Percentiles rank a stretch among this genome's conserved stretches.
Conservation (phyloP, 2,329 filamentous ascomycete genomes). For the Chaetomiaceae sp. region DNA sequence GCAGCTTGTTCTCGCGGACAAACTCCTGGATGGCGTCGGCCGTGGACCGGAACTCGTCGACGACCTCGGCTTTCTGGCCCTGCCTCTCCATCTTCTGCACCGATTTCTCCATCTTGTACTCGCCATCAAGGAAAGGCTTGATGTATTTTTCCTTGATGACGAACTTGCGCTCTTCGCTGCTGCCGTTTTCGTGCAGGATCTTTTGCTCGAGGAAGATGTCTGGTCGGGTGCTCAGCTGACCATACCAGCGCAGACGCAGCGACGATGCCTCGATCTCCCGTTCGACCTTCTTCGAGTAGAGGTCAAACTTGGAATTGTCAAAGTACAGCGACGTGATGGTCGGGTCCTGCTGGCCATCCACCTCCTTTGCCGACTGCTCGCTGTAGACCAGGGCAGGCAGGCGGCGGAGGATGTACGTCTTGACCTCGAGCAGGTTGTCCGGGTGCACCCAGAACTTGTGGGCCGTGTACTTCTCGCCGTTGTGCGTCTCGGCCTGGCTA, state of each 20-base stretch:
- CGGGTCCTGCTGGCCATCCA: conserved; percentile 77
- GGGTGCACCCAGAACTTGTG: conserved; percentile 97
- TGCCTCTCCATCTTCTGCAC: conserved; percentile 81
- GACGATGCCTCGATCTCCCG: conserved; percentile 72
- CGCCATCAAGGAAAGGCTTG: conserved; percentile 75
- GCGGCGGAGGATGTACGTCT: conserved; percentile 88
- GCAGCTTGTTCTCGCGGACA: conserved; percentile 69
- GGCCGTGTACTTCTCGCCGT: conserved; percentile 72
- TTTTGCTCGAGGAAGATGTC: conserved; percentile 89
- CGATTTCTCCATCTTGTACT: conserved; percentile 90
- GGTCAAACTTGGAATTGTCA: conserved; percentile 77
- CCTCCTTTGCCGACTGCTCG: conserved; percentile 75
- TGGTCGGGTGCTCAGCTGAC: conserved; percentile 71
- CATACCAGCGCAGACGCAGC: conserved; percentile 86
- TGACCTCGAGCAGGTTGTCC: conserved; percentile 94
- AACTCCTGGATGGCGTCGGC: conserved; percentile 76
- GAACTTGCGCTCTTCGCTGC: conserved; percentile 74
- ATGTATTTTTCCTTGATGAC: conserved; percentile 93
- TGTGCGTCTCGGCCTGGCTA: conserved; percentile 52
- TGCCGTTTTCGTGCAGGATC: conserved; percentile 69
- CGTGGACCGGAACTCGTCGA: conserved; percentile 65
- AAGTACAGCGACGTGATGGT: conserved; percentile 96
- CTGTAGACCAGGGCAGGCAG: conserved; percentile 92
- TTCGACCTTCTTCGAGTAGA: conserved; percentile 83
- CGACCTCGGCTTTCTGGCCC: conserved; percentile 60